Base-by-base conservation (phyloP, 2,329 filamentous ascomycete species). In the Epichloe typhina region DNA sequence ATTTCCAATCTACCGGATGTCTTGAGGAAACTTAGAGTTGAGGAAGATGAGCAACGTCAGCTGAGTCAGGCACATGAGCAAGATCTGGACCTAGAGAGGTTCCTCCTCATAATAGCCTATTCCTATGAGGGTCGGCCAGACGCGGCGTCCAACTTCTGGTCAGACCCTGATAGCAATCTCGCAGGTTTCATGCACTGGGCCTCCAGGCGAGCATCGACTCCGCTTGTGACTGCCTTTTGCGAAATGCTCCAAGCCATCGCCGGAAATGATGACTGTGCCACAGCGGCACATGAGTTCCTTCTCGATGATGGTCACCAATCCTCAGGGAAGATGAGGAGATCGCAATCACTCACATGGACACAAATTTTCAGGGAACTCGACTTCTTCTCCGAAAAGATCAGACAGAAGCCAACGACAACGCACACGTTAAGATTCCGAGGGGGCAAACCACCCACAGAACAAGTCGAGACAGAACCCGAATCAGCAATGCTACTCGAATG, bases 121-220 rank as follows among this genome's bases (percentile, higher is more conserved):
- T 80, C 89, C 4, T 98, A 91, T 61, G 88, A 97, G 61, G 82
- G 84, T 33, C 84, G 89, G 37, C 80, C 86, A 15, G 88, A 95
- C 48, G 85, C 88, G 26, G 88, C 90, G 9, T 81, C 87, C 61
- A 85, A 83, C 44, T 97, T 97, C 58, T 98, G 93, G 93, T 79
- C 79, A 35, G 90, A 96, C 62, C 82, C 86, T 2, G 93, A 98
- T 60, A 89, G 89, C 62, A 95, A 96, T 58, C 72, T 98, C 35
- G 87, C 90, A 55, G 93, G 93, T 0, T 98, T 98, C 63, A 76
- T 98, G 64, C 87, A 95, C 56, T 98, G 93, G 93, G 87, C 90
- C n/a, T 95, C 93, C 3, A 84, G 88, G 58, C 79, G 93, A 59
- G 89, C 95, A 54, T 95, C 94, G 0, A 96, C 94, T 0, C 93